Conservation (phyloP, 306 rosid genomes). For the Canavalia ensiformis region DNA sequence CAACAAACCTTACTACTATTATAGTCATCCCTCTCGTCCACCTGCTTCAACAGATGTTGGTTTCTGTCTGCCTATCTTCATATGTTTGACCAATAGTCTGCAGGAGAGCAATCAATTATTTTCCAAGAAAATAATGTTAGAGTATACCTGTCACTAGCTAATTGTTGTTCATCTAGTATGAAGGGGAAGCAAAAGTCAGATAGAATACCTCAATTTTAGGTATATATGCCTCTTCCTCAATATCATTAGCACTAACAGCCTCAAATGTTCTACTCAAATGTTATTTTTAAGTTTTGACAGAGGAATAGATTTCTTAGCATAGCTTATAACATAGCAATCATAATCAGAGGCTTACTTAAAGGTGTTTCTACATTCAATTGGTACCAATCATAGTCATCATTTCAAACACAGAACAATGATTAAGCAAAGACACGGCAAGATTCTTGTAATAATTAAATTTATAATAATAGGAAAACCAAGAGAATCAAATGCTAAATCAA, state of each 20-base stretch:
- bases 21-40: slow-evolving; percentile 94
- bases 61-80: slow-evolving; percentile 98
- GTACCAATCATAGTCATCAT: no score
- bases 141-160: slow-evolving; percentile 11
- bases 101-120: slow-evolving; percentile 46
- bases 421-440: no score
- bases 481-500: no score
- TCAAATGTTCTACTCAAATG: slow-evolving; percentile 28
- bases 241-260: slow-evolving; percentile 84
- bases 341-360: no score
- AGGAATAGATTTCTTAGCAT: no score
- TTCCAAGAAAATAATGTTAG: not conserved
- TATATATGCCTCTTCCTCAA: slow-evolving; percentile 87
- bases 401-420: no score
- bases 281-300: no score
- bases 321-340: no score
- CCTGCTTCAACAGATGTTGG: slow-evolving; percentile 87
- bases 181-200: slow-evolving; percentile 24
- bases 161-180: slow-evolving; percentile 6
- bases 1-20: slow-evolving; percentile 75
- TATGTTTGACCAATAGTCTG: slow-evolving; percentile 99
- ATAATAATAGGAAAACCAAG: no score
- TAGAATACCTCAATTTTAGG: slow-evolving; percentile 90
- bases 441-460: no score
- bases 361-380: no score